These are phyloP conservation scores for Obelidium mucronatum DNA, from an alignment of 192 early-diverging fungal genomes.

Conservation along the genomic window DNA sequence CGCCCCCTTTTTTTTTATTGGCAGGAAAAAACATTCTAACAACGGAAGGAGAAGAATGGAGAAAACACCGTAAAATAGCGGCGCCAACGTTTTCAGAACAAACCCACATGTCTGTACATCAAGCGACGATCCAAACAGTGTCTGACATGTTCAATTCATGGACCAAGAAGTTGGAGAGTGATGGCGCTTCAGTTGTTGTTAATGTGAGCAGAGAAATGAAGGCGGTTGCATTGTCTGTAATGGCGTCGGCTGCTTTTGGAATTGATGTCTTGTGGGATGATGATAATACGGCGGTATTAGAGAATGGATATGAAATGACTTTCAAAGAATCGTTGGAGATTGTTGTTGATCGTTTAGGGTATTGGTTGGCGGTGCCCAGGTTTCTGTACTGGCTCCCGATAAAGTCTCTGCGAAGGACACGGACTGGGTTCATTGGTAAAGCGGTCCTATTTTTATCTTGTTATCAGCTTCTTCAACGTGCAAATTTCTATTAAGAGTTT, in stretches of 20 bases:
- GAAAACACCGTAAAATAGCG: constrained; percentile 39
- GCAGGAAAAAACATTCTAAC: constrained; percentile 40
- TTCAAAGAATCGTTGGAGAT: constrained; percentile 38
- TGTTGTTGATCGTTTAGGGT: constrained; percentile 19
- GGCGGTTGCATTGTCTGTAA: constrained; percentile 42
- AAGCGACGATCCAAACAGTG: constrained; percentile 6
- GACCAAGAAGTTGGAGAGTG: too few species aligned
- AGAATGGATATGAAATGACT: constrained; percentile 20
- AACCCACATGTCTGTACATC: constrained; percentile 37
- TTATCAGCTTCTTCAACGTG: neutral
- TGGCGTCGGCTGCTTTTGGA: constrained; percentile 42
- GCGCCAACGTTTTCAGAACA: constrained; percentile 40
- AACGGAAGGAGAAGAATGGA: constrained; percentile 40
- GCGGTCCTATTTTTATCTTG: too few species aligned
- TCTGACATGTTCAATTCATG: constrained; percentile 37
- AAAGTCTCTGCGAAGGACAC: neutral
- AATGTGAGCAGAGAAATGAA: constrained; percentile 36
- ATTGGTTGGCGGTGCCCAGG: constrained; percentile 20
- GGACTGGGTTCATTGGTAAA: neutral
- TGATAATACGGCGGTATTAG: neutral
- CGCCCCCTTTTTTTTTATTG: neutral
- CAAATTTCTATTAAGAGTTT: constrained; percentile 32
- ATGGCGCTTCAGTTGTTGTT: neutral
- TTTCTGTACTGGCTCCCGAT: neutral
- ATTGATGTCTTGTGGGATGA: constrained; percentile 29